Conservation (phyloP, 345 rosid species). For the Anacardium occidentale region DNA sequence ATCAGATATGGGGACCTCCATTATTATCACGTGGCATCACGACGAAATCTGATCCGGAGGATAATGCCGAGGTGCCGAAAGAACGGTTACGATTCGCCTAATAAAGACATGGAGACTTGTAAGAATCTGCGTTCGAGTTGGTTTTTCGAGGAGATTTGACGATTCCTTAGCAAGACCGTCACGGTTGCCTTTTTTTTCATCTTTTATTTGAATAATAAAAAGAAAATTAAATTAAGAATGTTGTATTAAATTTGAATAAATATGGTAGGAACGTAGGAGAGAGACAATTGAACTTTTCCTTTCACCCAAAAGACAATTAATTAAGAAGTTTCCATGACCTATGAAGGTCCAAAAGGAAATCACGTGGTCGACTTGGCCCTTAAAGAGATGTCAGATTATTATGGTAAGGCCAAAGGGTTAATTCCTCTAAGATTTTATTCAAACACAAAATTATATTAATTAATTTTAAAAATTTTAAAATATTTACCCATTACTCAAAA, state of each 20-base stretch:
- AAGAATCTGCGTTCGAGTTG: background rate
- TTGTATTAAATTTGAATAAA: background rate
- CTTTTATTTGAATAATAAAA: background rate
- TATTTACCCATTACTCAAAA: too few relatives aligned
- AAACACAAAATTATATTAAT: too few relatives aligned
- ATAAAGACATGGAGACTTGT: background rate
- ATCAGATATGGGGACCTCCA: background rate
- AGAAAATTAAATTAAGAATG: too few relatives aligned
- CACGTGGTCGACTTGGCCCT: too few relatives aligned
- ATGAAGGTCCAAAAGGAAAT: too few relatives aligned
- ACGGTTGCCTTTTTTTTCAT: background rate
- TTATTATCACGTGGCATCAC: background rate
- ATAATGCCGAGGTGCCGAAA: background rate
- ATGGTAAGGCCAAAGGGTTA: too few relatives aligned
- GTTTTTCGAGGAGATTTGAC: background rate
- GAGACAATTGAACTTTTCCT: constrained; percentile 28
- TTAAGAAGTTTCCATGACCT: too few relatives aligned
- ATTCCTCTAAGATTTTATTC: too few relatives aligned
- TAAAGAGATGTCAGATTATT: too few relatives aligned
- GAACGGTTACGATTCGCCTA: background rate
- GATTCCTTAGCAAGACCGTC: background rate
- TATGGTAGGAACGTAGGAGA: constrained; percentile 59
- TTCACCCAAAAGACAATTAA: constrained; percentile 40
- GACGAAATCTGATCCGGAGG: background rate
- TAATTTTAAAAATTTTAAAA: too few relatives aligned